Evolutionary conservation across 805 yeast genomes (phyloP), one percentile per base, ranked within the genome.

Genomic region (Starmerella bacillaris): DNA sequence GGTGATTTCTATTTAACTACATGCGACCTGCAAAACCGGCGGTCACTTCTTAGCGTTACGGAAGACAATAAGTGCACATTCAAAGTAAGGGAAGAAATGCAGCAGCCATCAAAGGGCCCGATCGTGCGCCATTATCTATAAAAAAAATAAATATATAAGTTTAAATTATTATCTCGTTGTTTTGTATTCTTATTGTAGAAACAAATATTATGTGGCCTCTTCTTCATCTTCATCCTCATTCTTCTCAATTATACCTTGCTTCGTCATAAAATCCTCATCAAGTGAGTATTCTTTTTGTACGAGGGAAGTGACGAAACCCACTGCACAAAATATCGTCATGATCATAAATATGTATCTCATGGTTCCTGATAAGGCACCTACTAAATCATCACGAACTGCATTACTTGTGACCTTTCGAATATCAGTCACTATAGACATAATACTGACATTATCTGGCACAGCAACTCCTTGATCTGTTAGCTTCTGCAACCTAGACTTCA

Each of bases 261-360:
- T 37, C 2, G 54, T 26, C 19, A 39, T 39, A 21, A 40, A 38
- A 6, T 33, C 28, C 21, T 39, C 42, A 33, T 51, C 51, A 15
- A 51, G 36, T 2, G 47, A 21, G 35, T 46, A 49, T 27, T 48
- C 51, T 33, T 47, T 48, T 24, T 47, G 49, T 11, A 47, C 12
- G 11, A 48, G 16, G 15, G 45, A 41, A 11, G 40, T 12, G 1
- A 38, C 15, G 24, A 51, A 38, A 11, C 45, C 48, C 7, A 39
- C 35, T 1, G 41, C 53, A 9, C 43, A 37, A 34, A 51, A 42
- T 1, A 37, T 47, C 5, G 41, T 36, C 33, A 43, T 11, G 12
- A 43, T 47, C 19, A 40, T 21, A 27, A 41, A 49, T 12, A 50
- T 33, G 2, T 41, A 37, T 3, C 38, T 40, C 30, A 49, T 24